Evolutionary conservation across 805 yeast species (phyloP), one percentile per base, ranked within the genome.

Genomic region (Metschnikowia anglica): DNA sequence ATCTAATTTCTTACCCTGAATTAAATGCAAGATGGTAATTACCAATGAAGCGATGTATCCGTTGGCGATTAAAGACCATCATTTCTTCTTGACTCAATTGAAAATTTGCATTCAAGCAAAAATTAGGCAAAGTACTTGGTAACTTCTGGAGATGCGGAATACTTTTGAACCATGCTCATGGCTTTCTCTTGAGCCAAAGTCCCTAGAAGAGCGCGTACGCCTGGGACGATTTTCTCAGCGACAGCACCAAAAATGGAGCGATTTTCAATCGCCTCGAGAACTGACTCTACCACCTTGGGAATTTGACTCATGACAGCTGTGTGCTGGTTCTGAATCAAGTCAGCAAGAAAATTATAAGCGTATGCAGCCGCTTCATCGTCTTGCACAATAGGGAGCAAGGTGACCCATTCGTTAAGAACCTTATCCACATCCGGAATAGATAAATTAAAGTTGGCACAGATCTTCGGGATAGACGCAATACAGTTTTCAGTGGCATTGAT

Each of bases 361-460:
- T 76, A 88, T 12, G 88, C 81, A 3, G 97, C 97, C 4, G 95
- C 95, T 52, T 86, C 93, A 31, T 81, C 85, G 61, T 93, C 97
- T 53, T 80, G 85, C 17, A 81, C 65, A 31, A 91, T 77, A 17
- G 98, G 99, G 52, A 93, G 76, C 9, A 88, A 75, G 48, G 76
- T 74, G 40, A 93, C 69, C 98, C 98, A 93, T 47, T 77, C 83
- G 23, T 73, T 76, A 37, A 87, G 68, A 19, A 86, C 77, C 19
- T 76, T 71, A 49, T 84, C 79, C 44, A 80, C 65, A 58, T 81
- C 78, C 23, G 89, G 82, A 37, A 87, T 70, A 3, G 68, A 48
- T 4, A 73, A 55, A n/a, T 83, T 81, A 54, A 74, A 81, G 12
- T 79, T 65, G 48, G 82, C 85, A 47, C 90, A 73, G 8, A 91